A percentile compares a stretch with the other conserved stretches of the same genome.
Evolutionary conservation across 495 filamentous ascomycete genomes (phyloP).

Genomic region (Cenococcum geophilum): DNA sequence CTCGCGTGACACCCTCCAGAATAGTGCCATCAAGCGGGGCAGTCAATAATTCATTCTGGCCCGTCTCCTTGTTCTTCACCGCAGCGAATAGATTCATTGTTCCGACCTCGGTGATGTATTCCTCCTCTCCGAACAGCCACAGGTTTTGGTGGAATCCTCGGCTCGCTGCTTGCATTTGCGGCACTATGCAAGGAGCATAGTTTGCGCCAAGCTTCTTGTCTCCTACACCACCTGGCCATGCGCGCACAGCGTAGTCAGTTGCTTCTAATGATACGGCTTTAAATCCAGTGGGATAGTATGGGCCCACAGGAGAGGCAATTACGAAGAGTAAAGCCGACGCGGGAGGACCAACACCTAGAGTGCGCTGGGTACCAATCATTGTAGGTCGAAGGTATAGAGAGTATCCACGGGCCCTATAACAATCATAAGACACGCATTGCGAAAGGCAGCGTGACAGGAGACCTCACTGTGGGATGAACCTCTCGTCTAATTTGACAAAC

Average conservation of each 20-base stretch:
- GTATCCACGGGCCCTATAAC: constrained; percentile 62
- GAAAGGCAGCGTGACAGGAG: background rate
- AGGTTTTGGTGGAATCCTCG: constrained; percentile 96
- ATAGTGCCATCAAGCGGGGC: constrained; percentile 97
- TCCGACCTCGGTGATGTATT: constrained; percentile 91
- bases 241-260: constrained; percentile 88
- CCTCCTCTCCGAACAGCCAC: constrained; percentile 92
- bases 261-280: constrained; percentile 92
- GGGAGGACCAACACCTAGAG: constrained; percentile 83
- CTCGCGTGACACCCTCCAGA: constrained; percentile 85
- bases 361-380: constrained; percentile 92
- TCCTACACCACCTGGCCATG: constrained; percentile 95
- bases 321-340: constrained; percentile 87
- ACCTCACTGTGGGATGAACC: constrained; percentile 74
- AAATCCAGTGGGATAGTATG: constrained; percentile 97
- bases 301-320: constrained; percentile 93
- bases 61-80: constrained; percentile 71
- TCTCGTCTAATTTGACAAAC: constrained; percentile 71
- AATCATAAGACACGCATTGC: constrained; percentile 15
- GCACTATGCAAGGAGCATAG: constrained; percentile 93
- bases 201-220: constrained; percentile 98
- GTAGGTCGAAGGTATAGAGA: constrained; percentile 91
- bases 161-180: constrained; percentile 81
- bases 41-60: constrained; percentile 83
- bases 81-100: constrained; percentile 97